These are phyloP conservation scores for Lentinus brumalis DNA, from an alignment of 768 basidiomycete genomes.

Conservation along the genomic window DNA sequence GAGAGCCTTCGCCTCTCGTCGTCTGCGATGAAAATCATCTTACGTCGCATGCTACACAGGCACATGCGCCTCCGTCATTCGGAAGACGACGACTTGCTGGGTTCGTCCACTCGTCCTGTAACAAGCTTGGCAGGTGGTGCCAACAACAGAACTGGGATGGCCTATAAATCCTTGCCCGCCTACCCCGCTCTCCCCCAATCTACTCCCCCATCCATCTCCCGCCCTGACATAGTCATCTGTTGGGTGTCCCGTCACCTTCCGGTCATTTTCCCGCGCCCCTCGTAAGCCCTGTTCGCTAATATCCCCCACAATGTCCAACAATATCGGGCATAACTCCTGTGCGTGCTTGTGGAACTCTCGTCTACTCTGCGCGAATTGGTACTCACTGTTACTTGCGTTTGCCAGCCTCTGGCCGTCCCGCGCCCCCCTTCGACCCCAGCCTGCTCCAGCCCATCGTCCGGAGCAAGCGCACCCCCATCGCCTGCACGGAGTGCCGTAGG, in stretches of 20 bases:
- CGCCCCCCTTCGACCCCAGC: conserved; percentile 13
- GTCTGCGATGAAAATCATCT: conserved; percentile 10
- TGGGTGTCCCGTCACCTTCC: background rate
- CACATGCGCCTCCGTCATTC: conserved; percentile 7
- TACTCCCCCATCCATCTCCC: conserved; percentile 14
- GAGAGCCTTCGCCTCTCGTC: background rate
- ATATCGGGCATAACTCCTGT: background rate
- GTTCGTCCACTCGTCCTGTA: conserved; percentile 5
- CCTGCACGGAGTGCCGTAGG: conserved; percentile 54
- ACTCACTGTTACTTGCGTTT: background rate
- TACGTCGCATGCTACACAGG: conserved; percentile 15
- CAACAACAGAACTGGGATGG: background rate
- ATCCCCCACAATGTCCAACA: conserved; percentile 1
- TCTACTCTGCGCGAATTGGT: background rate
- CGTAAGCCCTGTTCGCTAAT: background rate
- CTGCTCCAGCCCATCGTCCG: conserved; percentile 29
- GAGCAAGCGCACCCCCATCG: conserved; percentile 49
- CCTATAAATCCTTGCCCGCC: conserved; percentile 23
- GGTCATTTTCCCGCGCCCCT: background rate
- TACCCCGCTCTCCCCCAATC: conserved; percentile 7
- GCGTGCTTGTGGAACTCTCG: background rate
- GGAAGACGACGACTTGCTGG: conserved; percentile 4
- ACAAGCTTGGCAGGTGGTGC: background rate
- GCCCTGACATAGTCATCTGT: background rate
- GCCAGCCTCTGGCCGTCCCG: background rate